phyloP scores from a whole-genome alignment of 2,329 filamentous ascomycete genomes.

The Neonectria ditissima region DNA sequence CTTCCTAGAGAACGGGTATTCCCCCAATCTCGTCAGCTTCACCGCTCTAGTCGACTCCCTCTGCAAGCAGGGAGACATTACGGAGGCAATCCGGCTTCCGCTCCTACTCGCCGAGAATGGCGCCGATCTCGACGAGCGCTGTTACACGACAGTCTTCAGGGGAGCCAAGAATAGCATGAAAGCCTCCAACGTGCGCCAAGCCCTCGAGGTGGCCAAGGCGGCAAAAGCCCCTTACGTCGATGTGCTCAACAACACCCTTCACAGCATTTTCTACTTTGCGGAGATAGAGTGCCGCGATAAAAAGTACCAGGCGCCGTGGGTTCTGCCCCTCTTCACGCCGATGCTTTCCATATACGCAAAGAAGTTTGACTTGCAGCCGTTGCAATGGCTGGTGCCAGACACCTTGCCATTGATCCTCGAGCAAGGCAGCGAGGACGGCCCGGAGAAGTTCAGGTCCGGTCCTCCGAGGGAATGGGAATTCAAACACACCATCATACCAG shows the following conservation, averaged over 20 bases:
- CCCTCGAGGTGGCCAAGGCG: slow-evolving; percentile 58
- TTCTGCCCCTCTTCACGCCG: slow-evolving; percentile 56
- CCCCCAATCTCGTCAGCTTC: slow-evolving; percentile 71
- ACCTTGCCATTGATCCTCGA: slow-evolving; percentile 48
- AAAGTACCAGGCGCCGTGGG: slow-evolving; percentile 47
- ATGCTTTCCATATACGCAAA: slow-evolving; percentile 64
- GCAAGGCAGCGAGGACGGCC: slow-evolving; percentile 35
- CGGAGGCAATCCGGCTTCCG: slow-evolving; percentile 51
- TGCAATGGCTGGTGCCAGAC: slow-evolving; percentile 56
- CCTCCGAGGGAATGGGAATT: slow-evolving; percentile 46
- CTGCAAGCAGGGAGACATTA: slow-evolving; percentile 61
- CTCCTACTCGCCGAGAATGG: slow-evolving; percentile 54
- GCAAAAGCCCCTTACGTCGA: slow-evolving; percentile 57
- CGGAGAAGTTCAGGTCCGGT: slow-evolving; percentile 39
- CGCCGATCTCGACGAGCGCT: slow-evolving; percentile 72
- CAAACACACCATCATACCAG: slow-evolving; percentile 48
- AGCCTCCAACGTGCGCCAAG: slow-evolving; percentile 59
- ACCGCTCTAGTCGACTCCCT: slow-evolving; percentile 79
- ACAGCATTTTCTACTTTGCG: slow-evolving; percentile 61
- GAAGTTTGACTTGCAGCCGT: slow-evolving; percentile 59
- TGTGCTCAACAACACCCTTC: slow-evolving; percentile 56
- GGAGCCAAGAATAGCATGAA: slow-evolving; percentile 73
- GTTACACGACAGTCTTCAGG: slow-evolving; percentile 77
- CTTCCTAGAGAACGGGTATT: slow-evolving; percentile 70
- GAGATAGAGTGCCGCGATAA: slow-evolving; percentile 53